Base-by-base conservation (phyloP, 2,329 filamentous ascomycete genomes). In the Colletotrichum destructivum region DNA sequence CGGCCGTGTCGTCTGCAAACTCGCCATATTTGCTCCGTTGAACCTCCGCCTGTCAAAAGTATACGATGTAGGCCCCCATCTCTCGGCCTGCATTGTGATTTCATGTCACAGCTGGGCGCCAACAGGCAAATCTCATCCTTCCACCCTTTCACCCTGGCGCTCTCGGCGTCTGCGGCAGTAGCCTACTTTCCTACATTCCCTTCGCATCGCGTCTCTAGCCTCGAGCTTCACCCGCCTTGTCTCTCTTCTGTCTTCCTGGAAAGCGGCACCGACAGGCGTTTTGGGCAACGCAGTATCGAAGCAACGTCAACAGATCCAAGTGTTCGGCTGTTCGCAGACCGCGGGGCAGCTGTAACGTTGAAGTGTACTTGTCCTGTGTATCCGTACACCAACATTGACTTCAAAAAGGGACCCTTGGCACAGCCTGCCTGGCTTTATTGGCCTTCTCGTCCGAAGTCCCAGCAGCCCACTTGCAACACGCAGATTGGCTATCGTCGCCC, bases 391-490 rank as follows among this genome's bases (percentile, higher is more conserved):
- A 44, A 54, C 13, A 42, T 31, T 52, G 26, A 12, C 4, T 38
- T 31, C 23, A 31, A 40, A 46, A 26, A 26, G 21, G 38, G 6
- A 26, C 44, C 62, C 40, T 60, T 42, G n/a, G n/a, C n/a, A 23
- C 23, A 18, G 47, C 16, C 15, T 7, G 51, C 12, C 31, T 31
- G 21, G 13, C 6, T 13, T 31, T 9, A 66, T 66, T 66, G 67
- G 62, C 16, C 16, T 59, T 7, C 26, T 55, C 67, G 15, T 69
- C 67, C 54, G 55, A 69, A 66, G 62, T 69, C 40, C 18, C 31
- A 12, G 47, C 26, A 54, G 15, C 5, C 15, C n/a, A 31, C 26
- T 49, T 21, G 40, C 49, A 46, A 15, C 38, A 26, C 26, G 8
- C 54, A 35, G 3, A 38, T 31, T 26, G 31, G n/a, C n/a, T 35